A percentile compares a stretch with the other conserved stretches of the same genome.
Conservation (phyloP, 148 eudicot species). For the Camellia granthamiana region DNA sequence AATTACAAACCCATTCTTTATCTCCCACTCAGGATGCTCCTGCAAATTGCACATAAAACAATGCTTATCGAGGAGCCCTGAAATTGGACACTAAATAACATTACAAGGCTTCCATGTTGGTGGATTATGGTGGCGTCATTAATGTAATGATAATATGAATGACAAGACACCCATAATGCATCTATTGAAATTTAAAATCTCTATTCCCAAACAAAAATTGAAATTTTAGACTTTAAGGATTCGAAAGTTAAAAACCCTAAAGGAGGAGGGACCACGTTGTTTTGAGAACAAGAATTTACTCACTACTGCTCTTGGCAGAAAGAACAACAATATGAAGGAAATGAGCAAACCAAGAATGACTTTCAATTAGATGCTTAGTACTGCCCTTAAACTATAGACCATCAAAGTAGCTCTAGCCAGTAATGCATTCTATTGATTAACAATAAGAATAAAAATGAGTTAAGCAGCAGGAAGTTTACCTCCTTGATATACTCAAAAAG, state of each 20-base stretch:
- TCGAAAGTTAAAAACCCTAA: neutral
- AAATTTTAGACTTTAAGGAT: neutral
- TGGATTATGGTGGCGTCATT: neutral
- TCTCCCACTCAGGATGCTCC: slow-evolving; percentile 97
- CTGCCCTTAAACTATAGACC: neutral
- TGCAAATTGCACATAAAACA: slow-evolving; percentile 26
- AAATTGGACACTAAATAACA: neutral
- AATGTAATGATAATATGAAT: neutral
- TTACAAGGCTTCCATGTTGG: neutral
- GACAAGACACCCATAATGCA: too few relatives aligned
- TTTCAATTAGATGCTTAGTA: neutral
- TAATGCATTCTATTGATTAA: neutral
- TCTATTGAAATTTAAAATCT: too few relatives aligned
- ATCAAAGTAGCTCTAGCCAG: neutral
- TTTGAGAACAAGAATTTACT: too few relatives aligned
- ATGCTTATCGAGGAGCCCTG: neutral
- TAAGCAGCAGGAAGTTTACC: slow-evolving; percentile 35
- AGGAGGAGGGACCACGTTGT: too few relatives aligned
- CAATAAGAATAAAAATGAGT: neutral
- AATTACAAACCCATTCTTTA: slow-evolving; percentile 57
- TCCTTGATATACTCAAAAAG: slow-evolving; percentile 66
- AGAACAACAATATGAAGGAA: too few relatives aligned
- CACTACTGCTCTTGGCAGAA: too few relatives aligned
- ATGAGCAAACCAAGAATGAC: neutral
- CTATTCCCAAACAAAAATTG: neutral